A percentile compares a stretch with the other conserved stretches of the same genome.
Evolutionary conservation across 140 eudicot genomes (phyloP).

Genomic region (Senecio squalidus): DNA sequence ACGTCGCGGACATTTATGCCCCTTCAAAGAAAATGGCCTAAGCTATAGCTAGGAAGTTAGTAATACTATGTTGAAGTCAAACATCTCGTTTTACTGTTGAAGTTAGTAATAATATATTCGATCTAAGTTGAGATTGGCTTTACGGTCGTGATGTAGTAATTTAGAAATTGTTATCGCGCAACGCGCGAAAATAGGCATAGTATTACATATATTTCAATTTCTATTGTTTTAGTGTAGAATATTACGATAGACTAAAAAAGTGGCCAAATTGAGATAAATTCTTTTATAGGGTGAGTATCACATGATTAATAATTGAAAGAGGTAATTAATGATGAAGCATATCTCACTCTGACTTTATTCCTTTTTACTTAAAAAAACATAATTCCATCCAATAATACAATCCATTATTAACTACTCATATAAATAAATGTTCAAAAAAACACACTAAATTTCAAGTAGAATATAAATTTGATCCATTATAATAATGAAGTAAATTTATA

Average conservation of each 20-base stretch:
- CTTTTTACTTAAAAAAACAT: slow-evolving; percentile 11
- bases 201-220: background rate
- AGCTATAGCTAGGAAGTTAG: no score
- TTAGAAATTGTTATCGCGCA: no score
- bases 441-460: background rate
- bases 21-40: no score
- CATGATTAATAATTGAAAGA: slow-evolving; percentile 23
- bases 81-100: no score
- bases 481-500: background rate
- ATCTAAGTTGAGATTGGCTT: no score
- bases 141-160: no score
- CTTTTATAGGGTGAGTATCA: slow-evolving; percentile 15
- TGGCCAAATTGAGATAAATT: background rate
- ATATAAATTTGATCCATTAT: no score
- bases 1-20: no score
- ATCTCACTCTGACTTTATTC: slow-evolving; percentile 29
- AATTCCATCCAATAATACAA: slow-evolving; percentile 18
- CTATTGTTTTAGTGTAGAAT: background rate
- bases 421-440: background rate
- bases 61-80: no score
- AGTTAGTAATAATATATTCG: no score
- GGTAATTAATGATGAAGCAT: slow-evolving; percentile 20
- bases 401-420: background rate
- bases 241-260: background rate
- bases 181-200: no score